phyloP scores from a whole-genome alignment of 768 basidiomycete genomes.

The Aureoboletus auriporus region DNA sequence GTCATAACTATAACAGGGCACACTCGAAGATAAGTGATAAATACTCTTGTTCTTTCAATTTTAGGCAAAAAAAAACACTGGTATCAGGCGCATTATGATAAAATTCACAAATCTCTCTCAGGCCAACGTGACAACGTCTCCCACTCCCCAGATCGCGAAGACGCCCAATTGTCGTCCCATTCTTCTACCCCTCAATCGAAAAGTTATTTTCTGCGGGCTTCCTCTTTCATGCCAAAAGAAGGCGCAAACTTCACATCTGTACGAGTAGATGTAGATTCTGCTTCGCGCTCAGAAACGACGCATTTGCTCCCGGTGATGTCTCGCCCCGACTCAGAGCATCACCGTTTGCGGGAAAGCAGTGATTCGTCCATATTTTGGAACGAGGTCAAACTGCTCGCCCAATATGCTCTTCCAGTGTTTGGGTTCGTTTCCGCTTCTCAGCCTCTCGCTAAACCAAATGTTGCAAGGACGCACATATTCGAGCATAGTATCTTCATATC shows the following conservation, averaged over 20 bases:
- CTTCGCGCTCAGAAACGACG: conserved; percentile 43
- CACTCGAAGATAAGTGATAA: no score
- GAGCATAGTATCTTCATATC: conserved; percentile 87
- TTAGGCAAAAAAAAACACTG: no score
- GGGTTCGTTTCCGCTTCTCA: conserved; percentile 43
- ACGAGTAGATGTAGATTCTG: no score
- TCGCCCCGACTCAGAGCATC: conserved; percentile 30
- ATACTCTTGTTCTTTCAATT: no score
- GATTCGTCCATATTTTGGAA: neutral
- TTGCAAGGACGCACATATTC: conserved; percentile 58
- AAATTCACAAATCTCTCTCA: no score
- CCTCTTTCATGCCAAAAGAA: neutral
- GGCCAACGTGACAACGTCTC: no score
- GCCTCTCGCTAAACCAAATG: neutral
- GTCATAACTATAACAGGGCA: no score
- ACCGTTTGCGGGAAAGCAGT: conserved; percentile 24
- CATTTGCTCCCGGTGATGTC: conserved; percentile 39
- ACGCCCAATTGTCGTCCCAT: neutral
- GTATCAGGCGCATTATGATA: no score
- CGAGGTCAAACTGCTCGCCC: conserved; percentile 42
- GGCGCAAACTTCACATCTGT: neutral
- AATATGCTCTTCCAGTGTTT: conserved; percentile 72
- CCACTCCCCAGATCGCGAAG: neutral
- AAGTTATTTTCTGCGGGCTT: conserved; percentile 1
- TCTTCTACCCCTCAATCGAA: neutral